A percentile compares a stretch with the other conserved stretches of the same genome.
Evolutionary conservation across 371 early-diverging fungal genomes (phyloP).

Genomic region (Actinomucor elegans): DNA sequence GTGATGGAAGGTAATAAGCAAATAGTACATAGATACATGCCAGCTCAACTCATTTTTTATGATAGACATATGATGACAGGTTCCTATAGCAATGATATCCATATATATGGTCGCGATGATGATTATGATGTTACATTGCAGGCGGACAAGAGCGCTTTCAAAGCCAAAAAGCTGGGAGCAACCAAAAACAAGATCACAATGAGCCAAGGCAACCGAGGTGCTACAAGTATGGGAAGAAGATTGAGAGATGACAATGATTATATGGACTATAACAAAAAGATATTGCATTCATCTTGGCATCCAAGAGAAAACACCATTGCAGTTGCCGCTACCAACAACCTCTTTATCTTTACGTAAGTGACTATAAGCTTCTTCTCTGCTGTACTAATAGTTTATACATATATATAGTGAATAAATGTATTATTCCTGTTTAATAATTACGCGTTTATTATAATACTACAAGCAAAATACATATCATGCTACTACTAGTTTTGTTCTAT

Average conservation of each 20-base stretch:
- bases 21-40: background rate
- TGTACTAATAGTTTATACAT: too few relatives aligned
- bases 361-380: too few relatives aligned
- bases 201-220: slow-evolving; percentile 9
- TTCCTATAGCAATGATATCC: slow-evolving; percentile 94
- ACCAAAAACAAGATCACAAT: slow-evolving; percentile 49
- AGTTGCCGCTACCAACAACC: slow-evolving; percentile 97
- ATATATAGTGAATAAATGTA: too few relatives aligned
- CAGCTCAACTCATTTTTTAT: slow-evolving; percentile 8
- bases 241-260: slow-evolving; percentile 47
- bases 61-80: slow-evolving; percentile 89
- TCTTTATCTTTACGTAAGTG: slow-evolving; percentile 91
- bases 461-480: too few relatives aligned
- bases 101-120: slow-evolving; percentile 76
- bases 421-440: too few relatives aligned
- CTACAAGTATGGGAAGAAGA: slow-evolving; percentile 3
- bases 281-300: slow-evolving; percentile 98
- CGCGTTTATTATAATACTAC: too few relatives aligned
- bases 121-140: slow-evolving; percentile 84
- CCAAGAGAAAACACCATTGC: slow-evolving; percentile 96
- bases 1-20: slow-evolving; percentile 70
- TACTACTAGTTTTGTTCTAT: too few relatives aligned
- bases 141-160: slow-evolving; percentile 96
- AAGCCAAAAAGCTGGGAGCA: slow-evolving; percentile 80
- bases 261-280: slow-evolving; percentile 95